These are phyloP conservation scores for Scheffersomyces parashehatae DNA, from an alignment of 1,139 yeast genomes.

Conservation along the genomic window DNA sequence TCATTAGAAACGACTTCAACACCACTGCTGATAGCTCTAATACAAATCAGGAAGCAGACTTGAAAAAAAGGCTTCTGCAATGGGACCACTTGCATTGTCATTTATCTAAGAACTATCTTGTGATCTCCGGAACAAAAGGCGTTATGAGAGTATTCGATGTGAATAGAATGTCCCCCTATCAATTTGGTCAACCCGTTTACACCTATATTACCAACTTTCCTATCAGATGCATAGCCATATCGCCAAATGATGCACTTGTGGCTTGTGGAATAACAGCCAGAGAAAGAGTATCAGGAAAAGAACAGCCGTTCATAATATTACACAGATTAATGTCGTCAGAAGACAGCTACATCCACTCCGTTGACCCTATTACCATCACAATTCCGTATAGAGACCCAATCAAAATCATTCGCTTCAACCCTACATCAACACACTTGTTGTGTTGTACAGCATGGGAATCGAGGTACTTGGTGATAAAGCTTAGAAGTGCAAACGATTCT, in stretches of 20 bases:
- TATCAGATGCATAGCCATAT: slow-evolving; percentile 72
- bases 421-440: slow-evolving; percentile 66
- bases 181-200: slow-evolving; percentile 63
- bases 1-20: slow-evolving; percentile 37
- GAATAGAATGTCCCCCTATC: slow-evolving; percentile 30
- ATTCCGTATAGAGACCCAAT: slow-evolving; percentile 87
- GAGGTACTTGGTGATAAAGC: slow-evolving; percentile 71
- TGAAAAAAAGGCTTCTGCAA: slow-evolving; percentile 29
- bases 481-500: slow-evolving; percentile 38
- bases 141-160: slow-evolving; percentile 66
- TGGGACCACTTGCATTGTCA: slow-evolving; percentile 74
- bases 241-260: slow-evolving; percentile 62
- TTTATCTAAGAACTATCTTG: slow-evolving; percentile 58
- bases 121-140: slow-evolving; percentile 76
- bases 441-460: slow-evolving; percentile 87
- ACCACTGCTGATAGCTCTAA: slow-evolving; percentile 14
- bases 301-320: slow-evolving; percentile 77
- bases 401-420: slow-evolving; percentile 68
- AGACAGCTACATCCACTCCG: slow-evolving; percentile 24
- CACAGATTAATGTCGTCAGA: slow-evolving; percentile 43
- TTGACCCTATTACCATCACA: slow-evolving; percentile 69
- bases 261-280: slow-evolving; percentile 85
- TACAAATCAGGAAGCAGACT: slow-evolving; percentile 18
- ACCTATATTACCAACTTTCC: slow-evolving; percentile 73
- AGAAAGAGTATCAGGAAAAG: slow-evolving; percentile 67